phyloP scores from a whole-genome alignment of 2,329 filamentous ascomycete genomes.

The Coniochaeta pulveracea region DNA sequence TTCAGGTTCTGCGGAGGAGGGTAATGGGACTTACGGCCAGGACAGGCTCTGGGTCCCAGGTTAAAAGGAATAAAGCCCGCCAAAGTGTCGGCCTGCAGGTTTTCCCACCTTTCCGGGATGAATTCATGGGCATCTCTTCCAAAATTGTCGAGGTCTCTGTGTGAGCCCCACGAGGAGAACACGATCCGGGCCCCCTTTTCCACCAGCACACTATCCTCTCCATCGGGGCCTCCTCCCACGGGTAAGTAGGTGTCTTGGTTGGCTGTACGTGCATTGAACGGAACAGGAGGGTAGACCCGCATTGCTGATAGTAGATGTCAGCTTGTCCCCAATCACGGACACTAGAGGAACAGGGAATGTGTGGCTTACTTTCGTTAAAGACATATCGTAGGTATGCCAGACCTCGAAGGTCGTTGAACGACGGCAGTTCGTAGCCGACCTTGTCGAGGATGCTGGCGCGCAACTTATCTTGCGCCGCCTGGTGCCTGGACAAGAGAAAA shows the following conservation, averaged over 20 bases:
- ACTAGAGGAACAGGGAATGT: no score
- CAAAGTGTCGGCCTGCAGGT: constrained; percentile 13
- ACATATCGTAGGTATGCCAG: no score
- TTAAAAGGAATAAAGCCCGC: constrained; percentile 24
- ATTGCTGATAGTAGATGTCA: constrained; percentile 13
- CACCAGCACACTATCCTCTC: constrained; percentile 19
- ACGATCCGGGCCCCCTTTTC: constrained; percentile 15
- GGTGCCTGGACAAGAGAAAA: no score
- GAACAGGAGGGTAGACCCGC: constrained; percentile 22
- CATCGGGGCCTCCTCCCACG: constrained; percentile 22
- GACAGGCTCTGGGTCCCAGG: constrained; percentile 23
- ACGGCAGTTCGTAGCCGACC: no score
- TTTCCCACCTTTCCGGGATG: constrained; percentile 25
- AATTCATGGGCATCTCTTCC: constrained; percentile 23
- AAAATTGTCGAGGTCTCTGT: constrained; percentile 22
- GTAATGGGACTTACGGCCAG: no score
- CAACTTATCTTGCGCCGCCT: no score
- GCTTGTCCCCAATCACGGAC: no score
- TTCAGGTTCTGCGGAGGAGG: no score
- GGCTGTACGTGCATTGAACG: constrained; percentile 20
- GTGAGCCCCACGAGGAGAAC: constrained; percentile 20
- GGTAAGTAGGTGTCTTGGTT: constrained; percentile 21
- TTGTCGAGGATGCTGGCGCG: no score
- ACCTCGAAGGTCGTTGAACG: no score
- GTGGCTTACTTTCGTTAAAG: no score